These are phyloP conservation scores for Lactifluus subvellereus DNA, from an alignment of 768 basidiomycete species.

Conservation along the genomic window DNA sequence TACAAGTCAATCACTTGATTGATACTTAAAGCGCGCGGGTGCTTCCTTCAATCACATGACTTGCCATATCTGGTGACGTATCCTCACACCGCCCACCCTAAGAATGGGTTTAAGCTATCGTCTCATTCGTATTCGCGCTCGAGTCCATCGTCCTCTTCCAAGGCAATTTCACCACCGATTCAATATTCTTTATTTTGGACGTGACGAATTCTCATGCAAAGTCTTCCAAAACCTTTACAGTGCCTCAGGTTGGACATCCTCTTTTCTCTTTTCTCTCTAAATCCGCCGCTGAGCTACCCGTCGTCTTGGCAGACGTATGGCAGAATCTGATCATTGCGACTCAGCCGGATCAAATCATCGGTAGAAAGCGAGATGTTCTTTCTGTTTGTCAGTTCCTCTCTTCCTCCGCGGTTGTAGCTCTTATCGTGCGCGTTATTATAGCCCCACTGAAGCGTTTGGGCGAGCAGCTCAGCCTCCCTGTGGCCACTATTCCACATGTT, in stretches of 20 bases:
- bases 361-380: constrained; percentile 52
- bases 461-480: constrained; percentile 45
- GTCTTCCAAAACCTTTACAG: constrained; percentile 59
- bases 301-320: constrained; percentile 63
- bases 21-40: no score
- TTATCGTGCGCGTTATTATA: constrained; percentile 28
- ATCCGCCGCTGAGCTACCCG: background rate
- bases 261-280: constrained; percentile 3
- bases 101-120: no score
- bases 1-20: no score
- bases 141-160: background rate
- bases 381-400: constrained; percentile 46
- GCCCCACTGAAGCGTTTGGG: constrained; percentile 68
- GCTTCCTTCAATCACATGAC: no score
- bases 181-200: constrained; percentile 82
- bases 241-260: constrained; percentile 49
- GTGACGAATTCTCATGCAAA: constrained; percentile 79
- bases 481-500: constrained; percentile 54
- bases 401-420: background rate
- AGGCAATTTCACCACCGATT: constrained; percentile 36
- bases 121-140: no score
- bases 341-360: constrained; percentile 58
- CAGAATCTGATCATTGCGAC: constrained; percentile 60
- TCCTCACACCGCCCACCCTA: background rate
- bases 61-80: background rate